Base-by-base conservation (phyloP, 225 moss, liverwort and hornwort species). In the Sphagnum contortum region DNA sequence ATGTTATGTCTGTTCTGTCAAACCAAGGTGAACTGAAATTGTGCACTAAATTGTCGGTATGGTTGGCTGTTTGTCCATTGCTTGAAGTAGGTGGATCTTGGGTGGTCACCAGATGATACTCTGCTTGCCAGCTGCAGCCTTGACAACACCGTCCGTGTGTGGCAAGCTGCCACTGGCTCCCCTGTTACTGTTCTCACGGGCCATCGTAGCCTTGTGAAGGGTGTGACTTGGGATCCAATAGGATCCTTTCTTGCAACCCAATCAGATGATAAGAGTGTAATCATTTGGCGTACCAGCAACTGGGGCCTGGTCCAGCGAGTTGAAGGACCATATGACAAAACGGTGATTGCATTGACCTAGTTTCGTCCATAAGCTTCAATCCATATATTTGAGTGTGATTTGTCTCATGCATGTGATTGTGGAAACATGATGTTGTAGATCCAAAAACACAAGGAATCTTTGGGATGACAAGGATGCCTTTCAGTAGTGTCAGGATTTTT, bases 31-130 rank as follows among this genome's bases (percentile, higher is more conserved):
- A 29, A 52, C 52, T 52, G 52, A 52, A 52, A 9, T 0, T 29
- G 52, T 5, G 59, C 84, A 69, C 77, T 84, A 80, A 84, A 80
- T 80, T 70, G 71, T 73, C 69, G 67, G 84, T 69, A 72, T 70
- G 73, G 75, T 75, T 68, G 80, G 69, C 65, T 75, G 84, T 78
- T 59, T 81, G 78, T 84, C 77, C 84, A 75, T 84, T 84, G 75
- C 69, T 71, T 84, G 81, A 84, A 84, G 78, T 84, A 84, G 84
- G 84, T 98, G 71, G 93, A 98, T 80, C 87, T 98, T 64, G 90
- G 87, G 74, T 98, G 96, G 96, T 98, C 96, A 80, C 96, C 96
- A 66, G 93, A 98, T 76, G 96, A 92, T 73, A 79, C 92, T 3
- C 87, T 87, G 75, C 87, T 98, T 55, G 96, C 93, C 45, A 98